Evolutionary conservation across 1,139 yeast species (phyloP), one percentile per base, ranked within the genome.

Genomic region (Komagataea norvegica): DNA sequence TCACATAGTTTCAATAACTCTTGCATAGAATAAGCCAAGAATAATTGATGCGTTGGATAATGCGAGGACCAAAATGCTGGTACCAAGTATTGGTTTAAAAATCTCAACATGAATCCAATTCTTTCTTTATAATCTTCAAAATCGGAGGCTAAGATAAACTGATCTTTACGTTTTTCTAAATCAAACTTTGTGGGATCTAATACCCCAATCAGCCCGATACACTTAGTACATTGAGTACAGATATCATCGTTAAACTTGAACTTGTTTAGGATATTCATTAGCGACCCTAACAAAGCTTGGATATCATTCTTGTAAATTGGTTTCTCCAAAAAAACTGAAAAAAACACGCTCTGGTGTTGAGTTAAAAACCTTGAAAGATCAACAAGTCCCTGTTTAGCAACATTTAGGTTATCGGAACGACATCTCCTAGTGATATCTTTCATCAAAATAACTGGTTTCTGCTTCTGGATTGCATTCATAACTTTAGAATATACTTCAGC

Each of bases 41-140:
- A 85, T 44, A 85, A 68, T 56, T 93, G 98, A 36, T 79, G 77
- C 19, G 77, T 75, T 0, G 98, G 96, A 54, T 88, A 88, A 33
- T 82, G 84, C 1, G 96, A 82, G 1, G 96, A 88, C 77, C 94
- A 81, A 57, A 88, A 89, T 2, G 87, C 76, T 30, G 84, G 85
- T 8, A 89, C 81, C 14, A 93, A 67, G 45, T 77, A 70, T 36
- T 73, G 72, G 46, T 85, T 83, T 33, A 89, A 65, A 41, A 89
- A 77, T 48, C 73, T 70, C 6, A 77, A 65, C 14, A 88, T 68
- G 53, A 91, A 87, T 5, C 67, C 68, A 5, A 77, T 66, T 25
- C 77, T 75, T 49, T 88, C 96, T 4, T 57, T 57, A n/a, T 66
- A 68, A 37, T 79, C 81, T 36, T 67, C 72, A 51, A 83, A 79